Conservation (phyloP, 257 asterid genomes). For the Nicotiana knightiana region DNA sequence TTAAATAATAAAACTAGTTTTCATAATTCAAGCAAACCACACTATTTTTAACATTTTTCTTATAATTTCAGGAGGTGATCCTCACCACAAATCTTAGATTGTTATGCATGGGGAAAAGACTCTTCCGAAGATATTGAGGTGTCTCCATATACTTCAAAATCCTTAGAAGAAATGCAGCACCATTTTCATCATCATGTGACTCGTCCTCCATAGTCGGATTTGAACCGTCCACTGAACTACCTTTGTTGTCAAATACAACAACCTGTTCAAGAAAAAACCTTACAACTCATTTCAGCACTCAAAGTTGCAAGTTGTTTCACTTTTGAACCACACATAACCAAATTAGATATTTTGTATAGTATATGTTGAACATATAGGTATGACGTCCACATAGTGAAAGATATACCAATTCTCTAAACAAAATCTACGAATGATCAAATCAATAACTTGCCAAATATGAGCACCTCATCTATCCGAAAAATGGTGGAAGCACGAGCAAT, state of each 20-base stretch:
- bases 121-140: slow-evolving; percentile 93
- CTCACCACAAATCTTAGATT: slow-evolving; percentile 89
- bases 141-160: slow-evolving; percentile 90
- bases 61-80: slow-evolving; percentile 7
- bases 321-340: neutral
- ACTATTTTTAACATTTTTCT: neutral
- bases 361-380: neutral
- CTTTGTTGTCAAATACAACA: slow-evolving; percentile 69
- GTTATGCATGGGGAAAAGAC: slow-evolving; percentile 75
- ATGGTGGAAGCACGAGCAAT: slow-evolving; percentile 93
- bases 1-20: neutral
- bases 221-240: slow-evolving; percentile 36
- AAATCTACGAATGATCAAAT: neutral
- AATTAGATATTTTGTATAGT: neutral
- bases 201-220: slow-evolving; percentile 29
- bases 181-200: slow-evolving; percentile 58
- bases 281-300: neutral
- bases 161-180: slow-evolving; percentile 77
- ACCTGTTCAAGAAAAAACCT: slow-evolving; percentile 34
- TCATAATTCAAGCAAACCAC: neutral
- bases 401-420: neutral
- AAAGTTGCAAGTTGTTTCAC: neutral
- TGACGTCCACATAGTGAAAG: neutral
- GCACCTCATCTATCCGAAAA: slow-evolving; percentile 84
- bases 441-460: neutral